A percentile compares a stretch with the other conserved stretches of the same genome.
phyloP scores from a whole-genome alignment of 73 alveolate genomes.

The Paraurostyla sp. region DNA sequence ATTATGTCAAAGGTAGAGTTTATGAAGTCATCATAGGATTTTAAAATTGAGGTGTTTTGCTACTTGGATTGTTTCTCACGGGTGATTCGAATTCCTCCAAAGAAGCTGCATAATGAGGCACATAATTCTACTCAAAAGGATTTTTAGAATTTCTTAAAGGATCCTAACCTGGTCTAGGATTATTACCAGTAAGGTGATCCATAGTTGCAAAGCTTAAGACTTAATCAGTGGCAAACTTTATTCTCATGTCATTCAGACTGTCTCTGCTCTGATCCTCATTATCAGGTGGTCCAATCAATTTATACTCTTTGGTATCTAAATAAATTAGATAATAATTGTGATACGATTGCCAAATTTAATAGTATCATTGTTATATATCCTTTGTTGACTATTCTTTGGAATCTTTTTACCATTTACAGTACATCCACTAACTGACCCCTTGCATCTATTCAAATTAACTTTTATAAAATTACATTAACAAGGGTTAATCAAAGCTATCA shows the following conservation, averaged over 20 bases:
- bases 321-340: neutral
- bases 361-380: neutral
- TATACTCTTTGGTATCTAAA: constrained; percentile 5
- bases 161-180: neutral
- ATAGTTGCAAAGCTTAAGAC: neutral
- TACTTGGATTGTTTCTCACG: neutral
- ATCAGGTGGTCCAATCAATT: constrained; percentile 1
- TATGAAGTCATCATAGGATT: neutral
- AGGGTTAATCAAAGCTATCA: constrained; percentile 17
- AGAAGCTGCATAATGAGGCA: neutral
- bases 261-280: neutral
- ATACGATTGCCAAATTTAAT: constrained; percentile 57
- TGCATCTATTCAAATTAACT: neutral
- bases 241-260: constrained; percentile 14
- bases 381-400: neutral
- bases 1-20: neutral
- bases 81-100: constrained; percentile 26
- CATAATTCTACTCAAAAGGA: constrained; percentile 43
- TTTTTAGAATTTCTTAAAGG: constrained; percentile 2
- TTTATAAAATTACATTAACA: neutral
- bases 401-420: constrained; percentile 27
- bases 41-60: too few relatives aligned
- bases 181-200: neutral
- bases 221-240: neutral
- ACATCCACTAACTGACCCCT: constrained; percentile 61